Evolutionary conservation across 2,329 filamentous ascomycete species (phyloP).

Genomic region (Claviceps digitariae): DNA sequence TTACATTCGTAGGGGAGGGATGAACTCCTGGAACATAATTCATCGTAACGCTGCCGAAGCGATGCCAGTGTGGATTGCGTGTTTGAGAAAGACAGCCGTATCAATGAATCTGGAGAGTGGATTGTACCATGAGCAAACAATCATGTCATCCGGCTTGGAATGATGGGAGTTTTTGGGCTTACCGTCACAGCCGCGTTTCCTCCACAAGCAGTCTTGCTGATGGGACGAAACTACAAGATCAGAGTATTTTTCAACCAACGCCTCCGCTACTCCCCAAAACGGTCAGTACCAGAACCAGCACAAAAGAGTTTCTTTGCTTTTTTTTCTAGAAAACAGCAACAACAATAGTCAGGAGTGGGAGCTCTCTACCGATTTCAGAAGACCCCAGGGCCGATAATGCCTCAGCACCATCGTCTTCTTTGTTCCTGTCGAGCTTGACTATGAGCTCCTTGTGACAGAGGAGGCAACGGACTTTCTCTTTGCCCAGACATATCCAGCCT

Average conservation of each 20-base stretch:
- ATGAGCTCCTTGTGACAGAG: slow-evolving; percentile 75
- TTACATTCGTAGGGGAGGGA: slow-evolving; percentile 51
- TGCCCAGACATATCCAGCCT: slow-evolving; percentile 76
- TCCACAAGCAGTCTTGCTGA: slow-evolving; percentile 73
- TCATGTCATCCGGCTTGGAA: too few species aligned
- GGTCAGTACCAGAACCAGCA: slow-evolving; percentile 14
- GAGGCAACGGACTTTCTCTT: slow-evolving; percentile 73
- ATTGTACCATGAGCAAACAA: neutral
- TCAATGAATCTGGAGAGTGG: slow-evolving; percentile 35
- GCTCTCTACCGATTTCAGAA: slow-evolving; percentile 40
- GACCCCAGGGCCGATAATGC: slow-evolving; percentile 37
- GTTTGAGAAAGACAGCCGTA: slow-evolving; percentile 51
- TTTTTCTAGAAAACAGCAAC: neutral
- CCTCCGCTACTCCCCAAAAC: slow-evolving; percentile 31
- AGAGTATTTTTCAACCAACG: slow-evolving; percentile 62
- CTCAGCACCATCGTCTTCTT: slow-evolving; percentile 41
- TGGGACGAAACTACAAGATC: slow-evolving; percentile 64
- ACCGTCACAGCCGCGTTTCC: slow-evolving; percentile 77
- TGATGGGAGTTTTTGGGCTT: too few species aligned
- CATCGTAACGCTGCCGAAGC: slow-evolving; percentile 52
- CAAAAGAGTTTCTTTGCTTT: neutral
- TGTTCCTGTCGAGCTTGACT: slow-evolving; percentile 60
- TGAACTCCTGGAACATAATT: slow-evolving; percentile 38
- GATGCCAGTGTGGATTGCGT: slow-evolving; percentile 41
- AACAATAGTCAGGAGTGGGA: too few species aligned